A percentile compares a stretch with the other conserved stretches of the same genome.
Evolutionary conservation across 768 basidiomycete genomes (phyloP).

Genomic region (Russula virescens): DNA sequence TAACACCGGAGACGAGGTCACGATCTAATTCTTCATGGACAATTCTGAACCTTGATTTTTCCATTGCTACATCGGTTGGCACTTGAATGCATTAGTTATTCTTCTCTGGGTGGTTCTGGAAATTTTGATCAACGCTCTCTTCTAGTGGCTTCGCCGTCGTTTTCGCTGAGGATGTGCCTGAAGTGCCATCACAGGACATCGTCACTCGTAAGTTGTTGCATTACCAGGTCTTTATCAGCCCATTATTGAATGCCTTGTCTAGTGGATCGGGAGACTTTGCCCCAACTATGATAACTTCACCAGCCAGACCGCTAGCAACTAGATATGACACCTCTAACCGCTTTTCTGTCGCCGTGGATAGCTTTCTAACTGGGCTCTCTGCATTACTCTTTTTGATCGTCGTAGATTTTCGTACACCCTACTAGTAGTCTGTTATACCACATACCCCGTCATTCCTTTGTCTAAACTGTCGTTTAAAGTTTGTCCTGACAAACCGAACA

Average conservation of each 20-base stretch:
- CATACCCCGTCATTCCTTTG: too few relatives aligned
- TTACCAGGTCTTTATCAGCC: not conserved
- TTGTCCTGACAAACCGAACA: too few relatives aligned
- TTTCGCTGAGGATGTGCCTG: conserved; percentile 13
- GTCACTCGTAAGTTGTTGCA: not conserved
- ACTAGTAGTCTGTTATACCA: too few relatives aligned
- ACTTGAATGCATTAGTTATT: conserved; percentile 18
- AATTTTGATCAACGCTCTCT: not conserved
- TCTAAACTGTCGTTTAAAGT: too few relatives aligned
- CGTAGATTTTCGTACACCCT: too few relatives aligned
- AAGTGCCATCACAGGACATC: not conserved
- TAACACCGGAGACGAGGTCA: conserved; percentile 9
- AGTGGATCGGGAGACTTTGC: not conserved
- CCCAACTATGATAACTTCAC: not conserved
- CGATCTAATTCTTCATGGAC: conserved; percentile 29
- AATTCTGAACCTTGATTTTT: conserved; percentile 29
- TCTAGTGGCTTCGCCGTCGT: conserved; percentile 18
- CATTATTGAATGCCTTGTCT: not conserved
- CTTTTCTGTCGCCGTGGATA: not conserved
- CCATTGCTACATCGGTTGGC: conserved; percentile 31
- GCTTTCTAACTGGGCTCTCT: too few relatives aligned
- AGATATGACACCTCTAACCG: not conserved
- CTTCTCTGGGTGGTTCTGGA: not conserved
- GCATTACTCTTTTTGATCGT: too few relatives aligned
- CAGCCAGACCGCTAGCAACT: not conserved